Evolutionary conservation across 139 green algal genomes (phyloP).

Genomic region (Haematococcus sp.): DNA sequence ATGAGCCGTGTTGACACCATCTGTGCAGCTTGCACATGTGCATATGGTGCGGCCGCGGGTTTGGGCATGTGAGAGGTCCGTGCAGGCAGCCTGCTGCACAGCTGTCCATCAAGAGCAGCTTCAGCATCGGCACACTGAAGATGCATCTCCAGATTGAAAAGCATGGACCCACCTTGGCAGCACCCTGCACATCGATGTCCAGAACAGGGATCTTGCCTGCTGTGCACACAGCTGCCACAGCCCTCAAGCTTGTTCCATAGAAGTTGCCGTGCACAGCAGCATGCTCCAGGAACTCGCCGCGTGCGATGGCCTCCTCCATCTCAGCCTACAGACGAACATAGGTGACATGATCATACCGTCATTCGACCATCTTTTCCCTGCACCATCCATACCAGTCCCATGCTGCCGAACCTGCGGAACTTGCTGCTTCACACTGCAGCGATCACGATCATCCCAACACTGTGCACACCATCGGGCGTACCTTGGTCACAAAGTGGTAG

Average conservation of each 20-base stretch:
- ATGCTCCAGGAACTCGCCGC: conserved; percentile 79
- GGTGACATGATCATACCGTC: neutral
- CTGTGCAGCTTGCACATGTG: neutral
- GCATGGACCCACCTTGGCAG: conserved; percentile 34
- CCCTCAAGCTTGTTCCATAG: conserved; percentile 73
- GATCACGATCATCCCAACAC: neutral
- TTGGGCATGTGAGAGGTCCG: neutral
- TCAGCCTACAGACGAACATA: neutral
- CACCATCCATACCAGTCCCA: no score
- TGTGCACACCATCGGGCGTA: neutral
- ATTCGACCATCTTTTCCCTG: neutral
- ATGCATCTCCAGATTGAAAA: neutral
- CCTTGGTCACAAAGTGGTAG: conserved; percentile 69
- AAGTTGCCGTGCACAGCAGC: conserved; percentile 85
- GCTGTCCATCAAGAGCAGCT: no score
- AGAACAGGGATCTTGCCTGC: conserved; percentile 68
- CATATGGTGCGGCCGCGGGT: neutral
- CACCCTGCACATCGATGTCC: conserved; percentile 84
- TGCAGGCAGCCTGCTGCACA: no score
- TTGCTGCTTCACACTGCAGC: no score
- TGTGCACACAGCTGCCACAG: conserved; percentile 54
- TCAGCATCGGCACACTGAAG: no score
- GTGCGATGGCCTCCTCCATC: conserved; percentile 60
- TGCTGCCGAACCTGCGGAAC: no score
- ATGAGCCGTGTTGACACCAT: conserved; percentile 28